These are phyloP conservation scores for Microbotryum saponariae DNA, from an alignment of 1,284 basidiomycete genomes.

Conservation along the genomic window DNA sequence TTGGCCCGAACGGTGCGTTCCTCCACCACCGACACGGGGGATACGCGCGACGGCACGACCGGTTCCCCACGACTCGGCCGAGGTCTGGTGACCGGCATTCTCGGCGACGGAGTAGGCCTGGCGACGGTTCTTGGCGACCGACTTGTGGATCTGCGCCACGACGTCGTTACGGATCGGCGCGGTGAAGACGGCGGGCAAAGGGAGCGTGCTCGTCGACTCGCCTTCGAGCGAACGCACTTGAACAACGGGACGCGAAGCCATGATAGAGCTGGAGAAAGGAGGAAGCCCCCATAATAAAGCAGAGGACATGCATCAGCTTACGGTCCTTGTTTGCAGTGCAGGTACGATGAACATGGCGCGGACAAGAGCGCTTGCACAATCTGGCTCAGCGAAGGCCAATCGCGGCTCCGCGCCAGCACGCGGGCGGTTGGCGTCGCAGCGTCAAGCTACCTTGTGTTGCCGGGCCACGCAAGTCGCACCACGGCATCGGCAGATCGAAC, in stretches of 20 bases:
- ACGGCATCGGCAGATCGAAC: too few relatives aligned
- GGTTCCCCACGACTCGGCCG: constrained; percentile 98
- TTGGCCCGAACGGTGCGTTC: constrained; percentile 95
- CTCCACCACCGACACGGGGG: constrained; percentile 98
- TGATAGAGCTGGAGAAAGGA: constrained; percentile 17
- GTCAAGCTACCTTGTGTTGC: too few relatives aligned
- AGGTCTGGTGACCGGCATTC: constrained; percentile 99
- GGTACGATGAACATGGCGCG: too few relatives aligned
- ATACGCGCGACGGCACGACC: constrained; percentile 99
- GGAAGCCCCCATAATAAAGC: not conserved
- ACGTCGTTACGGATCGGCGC: constrained; percentile 99
- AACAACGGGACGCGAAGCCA: constrained; percentile 34
- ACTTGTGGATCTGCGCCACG: constrained; percentile 94
- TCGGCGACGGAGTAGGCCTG: constrained; percentile 95
- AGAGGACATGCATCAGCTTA: not conserved
- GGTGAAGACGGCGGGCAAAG: constrained; percentile 75
- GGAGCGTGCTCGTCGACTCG: constrained; percentile 29
- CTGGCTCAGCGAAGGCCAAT: too few relatives aligned
- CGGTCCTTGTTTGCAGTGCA: not conserved
- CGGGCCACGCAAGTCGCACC: too few relatives aligned
- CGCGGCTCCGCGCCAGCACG: too few relatives aligned
- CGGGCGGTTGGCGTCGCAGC: too few relatives aligned
- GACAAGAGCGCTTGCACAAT: too few relatives aligned
- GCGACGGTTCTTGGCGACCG: constrained; percentile 42
- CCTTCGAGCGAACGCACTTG: constrained; percentile 33